Conservation (phyloP, 208 protist genomes). For the Entamoeba nuttalli region DNA sequence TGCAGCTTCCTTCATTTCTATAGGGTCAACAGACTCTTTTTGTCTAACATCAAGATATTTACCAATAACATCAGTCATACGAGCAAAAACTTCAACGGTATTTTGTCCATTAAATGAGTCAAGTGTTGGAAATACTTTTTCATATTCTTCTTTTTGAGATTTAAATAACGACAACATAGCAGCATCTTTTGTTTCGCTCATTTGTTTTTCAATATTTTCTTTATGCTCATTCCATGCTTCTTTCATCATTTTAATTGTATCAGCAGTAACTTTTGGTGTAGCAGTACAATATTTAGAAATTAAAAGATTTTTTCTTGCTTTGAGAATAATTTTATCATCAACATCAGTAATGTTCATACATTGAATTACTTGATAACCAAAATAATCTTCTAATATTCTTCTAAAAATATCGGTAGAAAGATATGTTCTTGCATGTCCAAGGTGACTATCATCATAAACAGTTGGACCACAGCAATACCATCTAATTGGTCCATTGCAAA, state of each 20-base stretch:
- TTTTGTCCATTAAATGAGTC: not conserved
- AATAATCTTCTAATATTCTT: conserved; percentile 82
- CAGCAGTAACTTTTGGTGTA: not conserved
- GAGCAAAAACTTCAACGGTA: not conserved
- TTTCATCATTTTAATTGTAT: not conserved
- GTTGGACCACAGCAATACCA: conserved; percentile 88
- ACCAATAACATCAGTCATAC: not conserved
- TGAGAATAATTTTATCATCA: conserved; percentile 81
- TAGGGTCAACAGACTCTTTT: not conserved
- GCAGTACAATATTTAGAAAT: not conserved
- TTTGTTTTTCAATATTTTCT: conserved; percentile 17
- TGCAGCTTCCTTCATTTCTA: not conserved
- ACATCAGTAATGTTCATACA: conserved; percentile 96
- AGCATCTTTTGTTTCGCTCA: not conserved
- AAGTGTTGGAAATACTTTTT: conserved; percentile 35
- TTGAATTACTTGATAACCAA: conserved; percentile 66
- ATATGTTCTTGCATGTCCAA: conserved; percentile 90
- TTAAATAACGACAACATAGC: not conserved
- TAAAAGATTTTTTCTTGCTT: not conserved
- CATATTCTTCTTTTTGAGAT: conserved; percentile 24
- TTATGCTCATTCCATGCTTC: conserved; percentile 16
- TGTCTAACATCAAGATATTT: not conserved
- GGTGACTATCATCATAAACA: conserved; percentile 80
- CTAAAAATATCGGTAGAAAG: conserved; percentile 86
- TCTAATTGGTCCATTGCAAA: not conserved